phyloP scores from a whole-genome alignment of 345 rosid genomes.

The Populus simonii region DNA sequence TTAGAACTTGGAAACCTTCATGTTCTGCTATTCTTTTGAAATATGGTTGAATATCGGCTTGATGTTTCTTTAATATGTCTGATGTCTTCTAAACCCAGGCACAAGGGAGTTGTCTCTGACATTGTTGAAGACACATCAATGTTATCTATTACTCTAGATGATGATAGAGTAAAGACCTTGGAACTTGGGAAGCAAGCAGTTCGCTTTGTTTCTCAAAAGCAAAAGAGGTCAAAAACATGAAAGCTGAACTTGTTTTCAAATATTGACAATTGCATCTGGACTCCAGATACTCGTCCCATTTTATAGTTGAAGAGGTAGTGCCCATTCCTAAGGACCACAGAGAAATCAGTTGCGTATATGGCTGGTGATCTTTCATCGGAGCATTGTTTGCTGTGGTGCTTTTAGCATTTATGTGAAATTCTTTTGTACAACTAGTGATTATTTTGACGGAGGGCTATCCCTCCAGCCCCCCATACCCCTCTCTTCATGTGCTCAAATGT shows the following conservation, averaged over 20 bases:
- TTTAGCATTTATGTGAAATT: conserved; percentile 4
- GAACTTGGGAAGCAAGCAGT: conserved; percentile 89
- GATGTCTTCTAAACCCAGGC: conserved; percentile 48
- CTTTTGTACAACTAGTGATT: conserved; percentile 7
- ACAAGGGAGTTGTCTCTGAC: conserved; percentile 71
- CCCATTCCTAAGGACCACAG: conserved; percentile 1
- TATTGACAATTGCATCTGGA: conserved; percentile 7
- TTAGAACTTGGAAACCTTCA: neutral
- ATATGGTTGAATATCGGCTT: neutral
- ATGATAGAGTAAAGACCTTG: conserved; percentile 62
- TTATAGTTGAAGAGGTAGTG: conserved; percentile 16
- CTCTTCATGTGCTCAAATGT: conserved; percentile 7
- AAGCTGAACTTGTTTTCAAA: neutral
- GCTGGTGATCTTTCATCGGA: neutral
- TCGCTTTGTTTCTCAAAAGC: conserved; percentile 83
- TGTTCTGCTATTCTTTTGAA: neutral
- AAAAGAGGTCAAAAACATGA: conserved; percentile 67
- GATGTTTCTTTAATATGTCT: conserved; percentile 1
- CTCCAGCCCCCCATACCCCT: neutral
- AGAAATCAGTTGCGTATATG: neutral
- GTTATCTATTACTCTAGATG: conserved; percentile 70
- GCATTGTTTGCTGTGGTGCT: conserved; percentile 1
- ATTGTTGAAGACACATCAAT: conserved; percentile 52
- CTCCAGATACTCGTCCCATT: conserved; percentile 17
- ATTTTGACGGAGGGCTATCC: neutral